Conservation (phyloP, 352 stramenopile species). For the Phytophthora palmivora region DNA sequence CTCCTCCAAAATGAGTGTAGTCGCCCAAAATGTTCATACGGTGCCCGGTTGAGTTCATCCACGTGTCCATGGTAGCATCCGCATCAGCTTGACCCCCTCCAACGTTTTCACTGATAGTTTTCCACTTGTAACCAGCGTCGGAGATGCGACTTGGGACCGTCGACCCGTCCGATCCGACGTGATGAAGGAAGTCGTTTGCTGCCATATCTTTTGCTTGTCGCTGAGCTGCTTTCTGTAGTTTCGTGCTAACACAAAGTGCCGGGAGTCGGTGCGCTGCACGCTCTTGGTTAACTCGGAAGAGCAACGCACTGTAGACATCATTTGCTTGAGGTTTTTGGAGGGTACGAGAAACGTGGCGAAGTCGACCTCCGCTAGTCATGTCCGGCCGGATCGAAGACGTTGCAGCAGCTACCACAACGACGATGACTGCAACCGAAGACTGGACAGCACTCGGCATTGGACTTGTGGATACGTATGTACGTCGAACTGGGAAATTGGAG, state of each 20-base stretch:
- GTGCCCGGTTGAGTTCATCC: conserved; percentile 56
- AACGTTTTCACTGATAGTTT: conserved; percentile 48
- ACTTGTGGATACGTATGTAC: background rate
- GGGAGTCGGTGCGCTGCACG: conserved; percentile 36
- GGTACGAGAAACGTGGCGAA: conserved; percentile 1
- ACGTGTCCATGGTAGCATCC: conserved; percentile 39
- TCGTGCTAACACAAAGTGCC: conserved; percentile 41
- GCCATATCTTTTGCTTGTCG: conserved; percentile 36
- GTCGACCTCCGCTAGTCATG: background rate
- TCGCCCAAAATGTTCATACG: conserved; percentile 40
- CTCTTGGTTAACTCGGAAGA: conserved; percentile 46
- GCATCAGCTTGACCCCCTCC: conserved; percentile 38
- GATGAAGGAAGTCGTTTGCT: conserved; percentile 41
- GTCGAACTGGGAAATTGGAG: conserved; percentile 7
- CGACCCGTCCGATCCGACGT: conserved; percentile 46
- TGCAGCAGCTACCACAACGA: conserved; percentile 11
- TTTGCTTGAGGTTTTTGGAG: conserved; percentile 6
- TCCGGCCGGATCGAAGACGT: conserved; percentile 3
- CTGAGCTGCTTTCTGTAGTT: conserved; percentile 21
- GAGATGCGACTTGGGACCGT: conserved; percentile 37
- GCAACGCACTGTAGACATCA: conserved; percentile 30
- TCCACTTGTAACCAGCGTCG: conserved; percentile 47
- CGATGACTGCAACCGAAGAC: conserved; percentile 12
- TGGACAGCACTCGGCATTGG: conserved; percentile 8
- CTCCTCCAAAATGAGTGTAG: conserved; percentile 24